A percentile compares a stretch with the other conserved stretches of the same genome.
These are phyloP conservation scores for Phalaenopsis equestris DNA, from an alignment of 106 monocot genomes.

Conservation along the genomic window DNA sequence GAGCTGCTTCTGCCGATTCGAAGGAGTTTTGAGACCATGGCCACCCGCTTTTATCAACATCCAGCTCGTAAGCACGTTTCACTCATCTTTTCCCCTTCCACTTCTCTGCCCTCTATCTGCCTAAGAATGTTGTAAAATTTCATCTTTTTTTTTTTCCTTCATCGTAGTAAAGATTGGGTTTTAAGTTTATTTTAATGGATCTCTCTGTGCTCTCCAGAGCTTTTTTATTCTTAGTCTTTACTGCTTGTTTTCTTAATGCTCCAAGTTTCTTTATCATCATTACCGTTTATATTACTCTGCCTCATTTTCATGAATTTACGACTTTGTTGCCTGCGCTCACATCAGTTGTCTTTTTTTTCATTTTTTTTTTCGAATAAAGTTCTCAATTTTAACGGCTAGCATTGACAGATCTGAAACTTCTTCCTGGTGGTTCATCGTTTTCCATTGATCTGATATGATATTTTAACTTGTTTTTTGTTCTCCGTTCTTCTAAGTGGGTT, in stretches of 20 bases:
- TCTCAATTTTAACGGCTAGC: not conserved
- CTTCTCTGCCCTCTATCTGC: not conserved
- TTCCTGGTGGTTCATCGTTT: not conserved
- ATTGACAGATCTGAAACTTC: not conserved
- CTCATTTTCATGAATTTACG: not conserved
- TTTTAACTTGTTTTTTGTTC: not conserved
- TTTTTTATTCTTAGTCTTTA: too few species aligned
- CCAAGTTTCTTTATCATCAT: not conserved
- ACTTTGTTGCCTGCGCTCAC: not conserved
- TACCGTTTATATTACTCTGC: not conserved
- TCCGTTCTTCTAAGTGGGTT: conserved; percentile 26
- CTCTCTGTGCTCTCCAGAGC: not conserved
- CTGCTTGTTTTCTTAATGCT: not conserved
- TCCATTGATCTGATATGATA: not conserved
- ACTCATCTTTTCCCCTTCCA: not conserved
- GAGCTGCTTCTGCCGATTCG: conserved; percentile 30
- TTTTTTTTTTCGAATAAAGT: too few species aligned
- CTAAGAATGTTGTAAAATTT: too few species aligned
- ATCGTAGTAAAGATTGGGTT: not conserved
- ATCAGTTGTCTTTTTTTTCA: too few species aligned
- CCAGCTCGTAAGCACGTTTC: conserved; percentile 19
- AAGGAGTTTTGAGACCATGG: conserved; percentile 33
- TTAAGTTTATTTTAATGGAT: not conserved
- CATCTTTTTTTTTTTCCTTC: too few species aligned
- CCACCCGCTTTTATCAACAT: conserved; percentile 30